Conservation (phyloP, 139 green algal species). For the Chlamydomonas urium region DNA sequence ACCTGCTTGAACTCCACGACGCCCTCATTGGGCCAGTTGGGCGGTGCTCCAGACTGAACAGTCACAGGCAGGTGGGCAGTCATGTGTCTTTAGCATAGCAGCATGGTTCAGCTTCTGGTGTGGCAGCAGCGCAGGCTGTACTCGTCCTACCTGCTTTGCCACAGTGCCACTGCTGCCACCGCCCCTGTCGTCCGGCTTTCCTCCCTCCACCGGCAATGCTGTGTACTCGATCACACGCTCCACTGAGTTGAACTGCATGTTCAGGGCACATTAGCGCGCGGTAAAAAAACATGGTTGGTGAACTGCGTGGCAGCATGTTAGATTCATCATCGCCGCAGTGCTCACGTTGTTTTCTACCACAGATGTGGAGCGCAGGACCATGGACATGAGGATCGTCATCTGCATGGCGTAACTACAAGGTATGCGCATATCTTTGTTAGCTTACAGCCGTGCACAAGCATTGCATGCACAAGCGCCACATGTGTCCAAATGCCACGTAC, state of each 20-base stretch:
- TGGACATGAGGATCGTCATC: constrained; percentile 54
- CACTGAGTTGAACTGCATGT: constrained; percentile 81
- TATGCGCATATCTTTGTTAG: too few relatives aligned
- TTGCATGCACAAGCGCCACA: background rate
- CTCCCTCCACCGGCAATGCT: constrained; percentile 20
- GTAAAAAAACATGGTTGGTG: background rate
- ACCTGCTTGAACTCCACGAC: constrained; percentile 50
- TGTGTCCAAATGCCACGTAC: too few relatives aligned
- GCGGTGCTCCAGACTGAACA: too few relatives aligned
- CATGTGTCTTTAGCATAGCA: too few relatives aligned
- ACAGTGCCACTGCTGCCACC: background rate
- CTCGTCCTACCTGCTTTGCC: too few relatives aligned
- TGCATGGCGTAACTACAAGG: constrained; percentile 12
- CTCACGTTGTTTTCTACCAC: constrained; percentile 8
- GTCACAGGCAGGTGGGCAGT: too few relatives aligned
- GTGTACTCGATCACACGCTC: constrained; percentile 86
- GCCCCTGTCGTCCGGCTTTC: background rate
- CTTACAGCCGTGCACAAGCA: background rate
- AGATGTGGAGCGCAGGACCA: constrained; percentile 38
- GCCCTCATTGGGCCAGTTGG: constrained; percentile 55
- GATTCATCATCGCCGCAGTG: background rate
- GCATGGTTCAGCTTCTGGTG: too few relatives aligned
- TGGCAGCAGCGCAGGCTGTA: too few relatives aligned
- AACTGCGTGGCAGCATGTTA: constrained; percentile 10
- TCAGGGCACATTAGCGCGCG: too few relatives aligned